Evolutionary conservation across 2,329 filamentous ascomycete species (phyloP), one percentile per base, ranked within the genome.

Genomic region (Penicillium sp.): DNA sequence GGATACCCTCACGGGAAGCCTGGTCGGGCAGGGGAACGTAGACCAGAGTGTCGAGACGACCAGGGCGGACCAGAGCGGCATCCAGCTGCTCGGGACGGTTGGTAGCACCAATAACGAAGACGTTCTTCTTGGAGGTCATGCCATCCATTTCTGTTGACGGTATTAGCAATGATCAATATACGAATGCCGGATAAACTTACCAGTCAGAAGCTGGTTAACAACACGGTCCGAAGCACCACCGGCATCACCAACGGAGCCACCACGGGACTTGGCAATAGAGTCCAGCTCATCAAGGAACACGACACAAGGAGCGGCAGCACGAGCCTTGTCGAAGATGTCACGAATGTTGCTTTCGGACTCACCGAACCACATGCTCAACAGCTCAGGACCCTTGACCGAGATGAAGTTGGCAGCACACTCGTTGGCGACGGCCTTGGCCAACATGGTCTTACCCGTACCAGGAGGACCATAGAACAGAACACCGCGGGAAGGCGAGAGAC

Each of bases 91-190:
- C 93, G 35, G 93, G 93, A 77, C 93, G 82, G 79, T 98, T 98
- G 73, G 93, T 98, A 37, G 93, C 93, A 70, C 93, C 93, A 63
- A 98, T 98, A 57, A 98, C 93, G 74, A 98, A 98, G 56, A 98
- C 93, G 70, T 98, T 98, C 87, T 98, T 98, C 87, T 98, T 98
- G 31, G 91, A 96, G 37, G 91, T 97, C 91, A 97, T 97, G 64
- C 91, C 91, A 61, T 97, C 91, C 91, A 97, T 96, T 82, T 97
- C 89, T 86, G 56, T 35, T 54, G 18, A 38, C 4, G 9, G 44
- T 36, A 6, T 81, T 72, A 82, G 76, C 61, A 49, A 47, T 13
- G 20, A 26, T 27, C 16, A 5, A 16, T 38, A n/a, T 7, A 22
- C 27, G 40, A 26, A 44, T 3, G 6, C 40, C 5, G 31, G 10